Base-by-base conservation (phyloP, 192 early-diverging fungal species). In the Coemansia sp. region DNA sequence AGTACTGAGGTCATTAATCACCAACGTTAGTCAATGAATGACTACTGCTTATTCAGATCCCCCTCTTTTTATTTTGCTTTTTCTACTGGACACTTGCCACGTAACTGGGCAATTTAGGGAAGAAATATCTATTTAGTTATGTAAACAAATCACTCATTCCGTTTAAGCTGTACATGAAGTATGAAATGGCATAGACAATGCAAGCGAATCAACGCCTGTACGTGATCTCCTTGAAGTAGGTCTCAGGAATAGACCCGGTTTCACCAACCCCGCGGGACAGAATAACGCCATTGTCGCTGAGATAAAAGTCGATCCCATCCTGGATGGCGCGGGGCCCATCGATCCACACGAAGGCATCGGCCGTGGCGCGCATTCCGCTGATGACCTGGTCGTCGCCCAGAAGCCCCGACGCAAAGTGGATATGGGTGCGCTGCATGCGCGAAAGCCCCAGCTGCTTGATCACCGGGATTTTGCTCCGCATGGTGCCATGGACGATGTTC, bases 361-460 rank as follows among this genome's bases (percentile, higher is more conserved):
- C 87, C 9, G 76, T 72, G 11, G 42, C 61, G 16, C 95, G 76
- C 90, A 98, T 94, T 44, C 85, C 91, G 58, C 91, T 93, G 59
- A 88, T 90, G 14, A 95, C 93, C 12, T 76, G 84, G 16, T 72
- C 46, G 38, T 91, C 90, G 4, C 88, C 89, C 5, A 75, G 86
- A 61, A 86, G 71, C 0, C 93, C 94, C 5, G 82, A 60, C 1
- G 95, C 92, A 77, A 93, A 92, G 67, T 98, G 96, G 59, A 98
- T 95, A 79, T 98, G 94, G 39, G 91, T 94, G 46, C 96, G 86
- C 38, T 49, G 59, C 95, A 98, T 98, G 40, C 68, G 78, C 7
- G 77, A 87, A 39, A 97, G 82, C 7, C 95, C 94, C 11, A 74
- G 19, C 44, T 76, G 51, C 38, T 77, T 81, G 66, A 87, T 85